phyloP scores from a whole-genome alignment of 805 yeast genomes.

The Sugiyamaella qingdaonensis region DNA sequence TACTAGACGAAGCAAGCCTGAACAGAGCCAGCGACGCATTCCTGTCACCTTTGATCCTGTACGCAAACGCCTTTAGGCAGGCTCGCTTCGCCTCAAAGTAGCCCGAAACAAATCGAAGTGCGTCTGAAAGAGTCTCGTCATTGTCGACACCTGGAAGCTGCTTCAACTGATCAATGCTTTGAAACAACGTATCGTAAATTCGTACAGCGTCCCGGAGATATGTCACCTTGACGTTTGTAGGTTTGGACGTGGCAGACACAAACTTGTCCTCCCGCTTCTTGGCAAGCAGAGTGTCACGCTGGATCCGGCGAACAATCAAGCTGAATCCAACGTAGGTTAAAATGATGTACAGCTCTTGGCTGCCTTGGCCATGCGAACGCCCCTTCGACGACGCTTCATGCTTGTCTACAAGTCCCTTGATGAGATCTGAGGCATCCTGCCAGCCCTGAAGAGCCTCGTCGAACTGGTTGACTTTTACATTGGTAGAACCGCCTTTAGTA shows the following conservation, averaged over 20 bases:
- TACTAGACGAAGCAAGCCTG: conserved; percentile 15
- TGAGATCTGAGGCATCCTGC: conserved; percentile 64
- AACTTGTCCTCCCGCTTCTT: conserved; percentile 16
- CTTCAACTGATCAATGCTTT: conserved; percentile 53
- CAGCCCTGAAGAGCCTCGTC: conserved; percentile 59
- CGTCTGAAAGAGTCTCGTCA: conserved; percentile 61
- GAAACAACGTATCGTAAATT: conserved; percentile 47
- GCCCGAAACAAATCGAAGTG: conserved; percentile 47
- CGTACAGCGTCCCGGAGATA: conserved; percentile 41
- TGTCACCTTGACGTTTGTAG: conserved; percentile 2
- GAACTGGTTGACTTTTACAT: conserved; percentile 43
- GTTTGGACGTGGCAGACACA: conserved; percentile 11
- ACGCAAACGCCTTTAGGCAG: conserved; percentile 39
- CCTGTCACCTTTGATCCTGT: conserved; percentile 30
- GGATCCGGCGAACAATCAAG: conserved; percentile 58
- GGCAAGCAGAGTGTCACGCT: conserved; percentile 60
- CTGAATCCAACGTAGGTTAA: conserved; percentile 72
- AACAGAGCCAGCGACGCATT: conserved; percentile 32
- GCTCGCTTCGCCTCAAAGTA: conserved; percentile 47
- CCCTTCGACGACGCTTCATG: conserved; percentile 26
- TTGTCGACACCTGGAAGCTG: conserved; percentile 92
- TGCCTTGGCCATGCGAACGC: conserved; percentile 46
- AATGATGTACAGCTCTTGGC: conserved; percentile 67
- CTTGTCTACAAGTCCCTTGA: conserved; percentile 51
- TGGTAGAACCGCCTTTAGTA: conserved; percentile 19